A percentile compares a stretch with the other conserved stretches of the same genome.
These are phyloP conservation scores for Lumnitzera littorea DNA, from an alignment of 345 rosid species.

Conservation along the genomic window DNA sequence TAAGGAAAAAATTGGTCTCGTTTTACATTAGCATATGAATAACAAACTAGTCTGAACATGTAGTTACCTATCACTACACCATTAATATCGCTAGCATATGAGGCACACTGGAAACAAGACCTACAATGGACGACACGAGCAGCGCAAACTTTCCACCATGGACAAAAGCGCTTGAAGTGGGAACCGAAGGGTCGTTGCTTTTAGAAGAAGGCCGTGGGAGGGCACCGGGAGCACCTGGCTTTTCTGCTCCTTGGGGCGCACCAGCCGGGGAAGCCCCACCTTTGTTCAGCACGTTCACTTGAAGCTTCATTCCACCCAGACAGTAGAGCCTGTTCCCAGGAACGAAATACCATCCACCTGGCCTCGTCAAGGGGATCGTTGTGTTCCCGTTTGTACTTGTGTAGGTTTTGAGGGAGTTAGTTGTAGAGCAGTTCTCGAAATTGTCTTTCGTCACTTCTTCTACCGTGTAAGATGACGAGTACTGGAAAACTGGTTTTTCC, in stretches of 20 bases:
- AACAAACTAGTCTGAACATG: no score
- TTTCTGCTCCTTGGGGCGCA: conserved; percentile 30
- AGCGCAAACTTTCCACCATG: not conserved
- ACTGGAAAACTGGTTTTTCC: conserved; percentile 49
- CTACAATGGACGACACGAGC: not conserved
- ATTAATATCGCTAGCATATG: no score
- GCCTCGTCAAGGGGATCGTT: conserved; percentile 44
- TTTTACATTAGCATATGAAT: no score
- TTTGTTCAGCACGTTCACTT: conserved; percentile 34
- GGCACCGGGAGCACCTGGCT: conserved; percentile 16
- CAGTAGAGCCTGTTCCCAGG: conserved; percentile 64
- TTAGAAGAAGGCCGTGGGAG: conserved; percentile 37
- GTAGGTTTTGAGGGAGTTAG: conserved; percentile 36
- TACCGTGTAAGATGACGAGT: conserved; percentile 54
- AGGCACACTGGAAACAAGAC: not conserved
- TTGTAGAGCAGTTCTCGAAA: conserved; percentile 51
- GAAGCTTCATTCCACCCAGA: conserved; percentile 81
- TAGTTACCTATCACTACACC: no score
- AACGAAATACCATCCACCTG: conserved; percentile 54
- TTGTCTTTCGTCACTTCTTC: conserved; percentile 42
- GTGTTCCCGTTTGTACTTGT: conserved; percentile 78
- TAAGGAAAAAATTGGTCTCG: no score
- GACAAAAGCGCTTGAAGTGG: conserved; percentile 27
- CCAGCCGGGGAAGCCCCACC: conserved; percentile 33
- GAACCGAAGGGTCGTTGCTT: conserved; percentile 38